Evolutionary conservation across 1,139 yeast species (phyloP).

Genomic region (Hyphopichia buzzinii): DNA sequence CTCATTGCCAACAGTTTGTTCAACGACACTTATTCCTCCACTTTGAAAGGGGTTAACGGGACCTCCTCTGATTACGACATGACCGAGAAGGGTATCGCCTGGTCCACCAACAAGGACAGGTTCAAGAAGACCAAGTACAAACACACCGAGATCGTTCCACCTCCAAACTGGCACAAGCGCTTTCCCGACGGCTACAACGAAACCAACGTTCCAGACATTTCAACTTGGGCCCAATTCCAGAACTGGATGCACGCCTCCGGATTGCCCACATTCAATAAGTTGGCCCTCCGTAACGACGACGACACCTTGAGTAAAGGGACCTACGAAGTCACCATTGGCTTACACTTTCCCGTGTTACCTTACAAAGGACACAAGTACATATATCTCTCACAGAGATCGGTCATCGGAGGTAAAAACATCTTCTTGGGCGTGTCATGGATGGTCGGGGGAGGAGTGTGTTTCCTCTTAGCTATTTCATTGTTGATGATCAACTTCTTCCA

Average conservation of each 20-base stretch:
- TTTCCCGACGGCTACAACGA: constrained; percentile 72
- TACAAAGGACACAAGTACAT: constrained; percentile 82
- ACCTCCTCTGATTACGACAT: constrained; percentile 43
- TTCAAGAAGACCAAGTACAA: constrained; percentile 60
- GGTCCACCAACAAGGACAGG: constrained; percentile 60
- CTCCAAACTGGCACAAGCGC: constrained; percentile 68
- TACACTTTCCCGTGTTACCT: constrained; percentile 84
- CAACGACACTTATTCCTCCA: constrained; percentile 61
- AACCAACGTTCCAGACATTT: constrained; percentile 59
- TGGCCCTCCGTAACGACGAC: constrained; percentile 77
- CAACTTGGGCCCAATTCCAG: constrained; percentile 69
- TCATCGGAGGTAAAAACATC: constrained; percentile 85
- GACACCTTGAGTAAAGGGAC: constrained; percentile 60
- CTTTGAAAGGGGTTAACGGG: constrained; percentile 38
- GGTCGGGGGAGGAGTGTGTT: constrained; percentile 88
- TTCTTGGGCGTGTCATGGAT: constrained; percentile 89
- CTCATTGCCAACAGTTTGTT: constrained; percentile 73
- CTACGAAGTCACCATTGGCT: constrained; percentile 70
- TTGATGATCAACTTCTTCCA: constrained; percentile 58
- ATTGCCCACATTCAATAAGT: constrained; percentile 77
- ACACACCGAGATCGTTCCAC: constrained; percentile 65
- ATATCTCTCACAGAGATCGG: constrained; percentile 79
- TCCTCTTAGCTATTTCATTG: constrained; percentile 57
- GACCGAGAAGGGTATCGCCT: constrained; percentile 59
- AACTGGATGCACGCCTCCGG: constrained; percentile 99